Evolutionary conservation across 2,329 filamentous ascomycete species (phyloP), one percentile per base, ranked within the genome.

Genomic region (Anthostomella pinea): DNA sequence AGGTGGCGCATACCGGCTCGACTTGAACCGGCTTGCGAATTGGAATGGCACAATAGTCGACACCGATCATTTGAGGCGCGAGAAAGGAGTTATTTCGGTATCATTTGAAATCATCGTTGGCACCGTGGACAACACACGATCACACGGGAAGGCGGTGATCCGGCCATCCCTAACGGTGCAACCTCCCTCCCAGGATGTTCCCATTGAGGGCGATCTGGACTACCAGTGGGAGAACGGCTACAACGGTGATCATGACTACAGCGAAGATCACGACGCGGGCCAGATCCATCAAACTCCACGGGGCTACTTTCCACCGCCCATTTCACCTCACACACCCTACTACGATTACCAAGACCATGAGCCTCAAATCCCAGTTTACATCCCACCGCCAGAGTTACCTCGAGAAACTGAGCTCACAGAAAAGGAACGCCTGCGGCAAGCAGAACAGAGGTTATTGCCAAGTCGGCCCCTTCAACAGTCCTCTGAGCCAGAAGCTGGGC

Each of bases 31-130:
- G 33, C 59, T 76, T 32, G 67, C 72, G 6, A 69, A 73, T 8
- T 80, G 72, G 69, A 75, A 72, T 25, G 74, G 81, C 6, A 83
- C 82, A 42, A 87, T 96, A 44, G 76, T 95, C 26, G 89, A 96
- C 50, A 98, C 93, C 0, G 84, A 93, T 47, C 79, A 83, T 30
- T 79, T 97, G 17, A 77, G 88, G 32, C 81, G 90, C 25, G 88
- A 95, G 57, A 96, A 95, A 57, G 88, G 87, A 7, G 88, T 97
- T n/a, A 83, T 96, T 15, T 84, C 83, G 1, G 86, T 89, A 36
- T 74, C 84, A 0, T 91, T 96, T 52, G 89, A 96, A 59, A 77
- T 95, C 10, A 72, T 95, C 2, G 81, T 97, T 14, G 93, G 93
- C 2, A 95, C 89, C 0, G 76, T 77, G 22, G 90, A 98, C 60